These are phyloP conservation scores for Metrosideros polymorpha DNA, from an alignment of 441 rosid species.

Conservation along the genomic window DNA sequence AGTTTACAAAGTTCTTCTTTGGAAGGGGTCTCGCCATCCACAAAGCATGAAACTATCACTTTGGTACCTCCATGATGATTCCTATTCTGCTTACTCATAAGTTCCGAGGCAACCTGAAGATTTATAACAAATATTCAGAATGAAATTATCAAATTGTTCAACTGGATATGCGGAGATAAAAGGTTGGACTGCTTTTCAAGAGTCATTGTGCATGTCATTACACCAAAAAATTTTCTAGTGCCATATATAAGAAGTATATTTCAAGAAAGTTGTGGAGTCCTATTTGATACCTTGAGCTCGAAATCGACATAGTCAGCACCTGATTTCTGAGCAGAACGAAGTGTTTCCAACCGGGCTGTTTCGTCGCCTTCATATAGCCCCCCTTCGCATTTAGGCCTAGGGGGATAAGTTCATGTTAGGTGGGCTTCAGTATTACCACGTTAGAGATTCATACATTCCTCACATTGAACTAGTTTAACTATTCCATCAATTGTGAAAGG, in stretches of 20 bases:
- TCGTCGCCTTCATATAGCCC: slow-evolving; percentile 28
- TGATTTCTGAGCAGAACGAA: slow-evolving; percentile 15
- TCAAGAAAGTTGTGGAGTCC: not conserved
- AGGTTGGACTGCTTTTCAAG: not conserved
- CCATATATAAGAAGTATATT: not conserved
- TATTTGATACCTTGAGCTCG: slow-evolving; percentile 23
- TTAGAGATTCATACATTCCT: not conserved
- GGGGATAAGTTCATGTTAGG: not conserved
- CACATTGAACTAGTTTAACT: not conserved
- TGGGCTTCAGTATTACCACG: not conserved
- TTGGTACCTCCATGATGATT: slow-evolving; percentile 2
- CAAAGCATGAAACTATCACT: slow-evolving; percentile 16
- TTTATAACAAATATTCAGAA: slow-evolving; percentile 7
- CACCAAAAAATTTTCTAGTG: not conserved
- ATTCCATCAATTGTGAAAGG: not conserved
- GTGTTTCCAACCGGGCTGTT: slow-evolving; percentile 12
- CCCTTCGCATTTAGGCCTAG: slow-evolving; percentile 29
- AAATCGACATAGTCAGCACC: slow-evolving; percentile 30
- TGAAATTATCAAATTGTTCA: not conserved
- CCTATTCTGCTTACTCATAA: not conserved
- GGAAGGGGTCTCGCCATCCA: slow-evolving; percentile 12
- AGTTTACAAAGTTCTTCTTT: slow-evolving; percentile 18
- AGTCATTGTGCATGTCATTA: not conserved
- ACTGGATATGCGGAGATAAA: not conserved
- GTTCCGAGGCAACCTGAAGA: slow-evolving; percentile 18